Conservation (phyloP, 176 grass and related monocot genomes). For the Zoysia japonica region DNA sequence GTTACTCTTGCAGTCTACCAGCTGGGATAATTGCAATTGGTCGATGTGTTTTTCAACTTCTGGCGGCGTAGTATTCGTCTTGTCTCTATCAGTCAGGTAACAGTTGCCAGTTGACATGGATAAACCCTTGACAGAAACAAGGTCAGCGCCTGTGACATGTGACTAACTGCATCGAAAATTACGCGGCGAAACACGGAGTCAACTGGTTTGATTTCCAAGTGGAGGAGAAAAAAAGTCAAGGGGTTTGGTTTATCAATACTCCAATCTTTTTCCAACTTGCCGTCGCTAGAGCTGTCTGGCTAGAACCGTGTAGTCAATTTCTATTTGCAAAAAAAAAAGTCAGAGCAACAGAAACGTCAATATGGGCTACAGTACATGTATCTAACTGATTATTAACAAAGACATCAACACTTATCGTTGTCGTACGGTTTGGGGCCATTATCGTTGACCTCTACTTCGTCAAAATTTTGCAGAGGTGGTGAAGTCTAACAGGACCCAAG, state of each 20-base stretch:
- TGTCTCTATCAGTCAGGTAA: constrained; percentile 24
- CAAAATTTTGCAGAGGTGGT: too few species aligned
- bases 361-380: neutral
- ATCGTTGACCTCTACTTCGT: too few species aligned
- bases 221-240: neutral
- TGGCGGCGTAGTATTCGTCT: neutral
- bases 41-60: neutral
- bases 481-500: too few species aligned
- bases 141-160: constrained; percentile 22
- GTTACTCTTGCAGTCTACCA: neutral
- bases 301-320: neutral
- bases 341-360: neutral
- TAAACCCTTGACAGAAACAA: neutral
- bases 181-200: constrained; percentile 12
- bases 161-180: constrained; percentile 15
- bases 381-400: neutral
- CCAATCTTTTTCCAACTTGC: constrained; percentile 9
- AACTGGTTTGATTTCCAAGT: neutral
- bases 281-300: neutral
- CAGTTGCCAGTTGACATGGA: constrained; percentile 19
- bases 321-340: neutral
- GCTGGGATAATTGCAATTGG: neutral
- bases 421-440: too few species aligned
- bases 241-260: neutral
- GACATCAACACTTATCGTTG: too few species aligned